phyloP scores from a whole-genome alignment of 345 rosid species.

The Acer saccharum region DNA sequence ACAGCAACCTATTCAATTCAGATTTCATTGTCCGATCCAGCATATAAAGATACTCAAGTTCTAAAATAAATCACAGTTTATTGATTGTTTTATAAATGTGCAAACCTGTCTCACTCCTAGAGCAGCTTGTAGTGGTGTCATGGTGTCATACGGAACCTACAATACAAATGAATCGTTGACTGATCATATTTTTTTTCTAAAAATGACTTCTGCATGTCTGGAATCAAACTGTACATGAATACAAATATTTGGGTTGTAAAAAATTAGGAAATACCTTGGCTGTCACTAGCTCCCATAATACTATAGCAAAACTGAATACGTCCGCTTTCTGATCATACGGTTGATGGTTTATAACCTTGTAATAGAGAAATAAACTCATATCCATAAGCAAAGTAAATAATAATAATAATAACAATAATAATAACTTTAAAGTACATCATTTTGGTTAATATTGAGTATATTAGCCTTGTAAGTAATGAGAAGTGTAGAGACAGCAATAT shows the following conservation, averaged over 20 bases:
- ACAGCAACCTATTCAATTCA: neutral
- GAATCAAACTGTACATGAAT: neutral
- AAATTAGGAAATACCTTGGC: constrained; percentile 53
- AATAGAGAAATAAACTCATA: constrained; percentile 12
- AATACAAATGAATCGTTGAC: neutral
- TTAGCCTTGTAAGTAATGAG: neutral
- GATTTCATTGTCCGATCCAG: neutral
- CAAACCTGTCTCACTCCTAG: constrained; percentile 76
- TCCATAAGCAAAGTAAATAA: no score
- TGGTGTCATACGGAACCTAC: constrained; percentile 65
- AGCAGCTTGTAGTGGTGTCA: constrained; percentile 84
- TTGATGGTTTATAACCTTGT: constrained; percentile 72
- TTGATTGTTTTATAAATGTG: neutral
- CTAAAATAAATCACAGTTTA: neutral
- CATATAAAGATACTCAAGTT: neutral
- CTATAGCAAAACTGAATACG: constrained; percentile 76
- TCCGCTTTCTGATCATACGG: constrained; percentile 77
- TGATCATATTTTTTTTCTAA: constrained; percentile 4
- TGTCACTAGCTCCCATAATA: constrained; percentile 77
- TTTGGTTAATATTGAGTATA: neutral
- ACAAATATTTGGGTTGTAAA: neutral
- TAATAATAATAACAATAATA: no score
- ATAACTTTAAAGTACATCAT: neutral
- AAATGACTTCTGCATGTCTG: constrained; percentile 1
- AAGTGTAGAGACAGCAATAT: neutral